Percentiles rank a stretch among this genome's conserved stretches.
These are phyloP conservation scores for Venturiaceae sp. DNA, from an alignment of 2,329 filamentous ascomycete genomes.

Conservation along the genomic window DNA sequence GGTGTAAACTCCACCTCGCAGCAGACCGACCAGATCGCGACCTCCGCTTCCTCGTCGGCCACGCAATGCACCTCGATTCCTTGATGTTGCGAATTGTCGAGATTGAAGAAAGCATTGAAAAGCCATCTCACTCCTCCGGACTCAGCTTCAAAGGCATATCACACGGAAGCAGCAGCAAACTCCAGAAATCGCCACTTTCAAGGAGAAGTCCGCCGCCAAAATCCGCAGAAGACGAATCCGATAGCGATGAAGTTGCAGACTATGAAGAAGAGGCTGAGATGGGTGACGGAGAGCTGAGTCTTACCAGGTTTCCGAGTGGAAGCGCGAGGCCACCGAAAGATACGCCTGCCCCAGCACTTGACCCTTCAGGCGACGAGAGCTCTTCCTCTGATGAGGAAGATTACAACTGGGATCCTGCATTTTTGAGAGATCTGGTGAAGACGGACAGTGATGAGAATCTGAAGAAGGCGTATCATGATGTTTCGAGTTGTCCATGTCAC, in stretches of 20 bases:
- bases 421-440: slow-evolving; percentile 16
- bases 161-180: slow-evolving; percentile 8
- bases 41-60: slow-evolving; percentile 24
- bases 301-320: slow-evolving; percentile 20
- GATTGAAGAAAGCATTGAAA: slow-evolving; percentile 22
- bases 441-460: slow-evolving; percentile 16
- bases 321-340: slow-evolving; percentile 10
- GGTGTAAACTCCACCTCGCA: slow-evolving; percentile 22
- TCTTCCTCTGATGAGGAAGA: slow-evolving; percentile 16
- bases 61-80: slow-evolving; percentile 23
- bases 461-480: slow-evolving; percentile 17
- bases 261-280: slow-evolving; percentile 15
- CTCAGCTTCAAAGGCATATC: slow-evolving; percentile 18
- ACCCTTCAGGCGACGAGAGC: slow-evolving; percentile 12
- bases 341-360: slow-evolving; percentile 10
- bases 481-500: slow-evolving; percentile 20
- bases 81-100: slow-evolving; percentile 23
- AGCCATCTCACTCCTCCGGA: slow-evolving; percentile 12
- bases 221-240: slow-evolving; percentile 13
- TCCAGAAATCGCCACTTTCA: background rate
- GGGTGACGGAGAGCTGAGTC: slow-evolving; percentile 14
- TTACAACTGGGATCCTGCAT: slow-evolving; percentile 16
- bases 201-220: slow-evolving; percentile 16
- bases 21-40: slow-evolving; percentile 21
- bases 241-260: slow-evolving; percentile 12